Evolutionary conservation across 1,139 yeast genomes (phyloP).

Genomic region (Nakaseomyces delphensis): DNA sequence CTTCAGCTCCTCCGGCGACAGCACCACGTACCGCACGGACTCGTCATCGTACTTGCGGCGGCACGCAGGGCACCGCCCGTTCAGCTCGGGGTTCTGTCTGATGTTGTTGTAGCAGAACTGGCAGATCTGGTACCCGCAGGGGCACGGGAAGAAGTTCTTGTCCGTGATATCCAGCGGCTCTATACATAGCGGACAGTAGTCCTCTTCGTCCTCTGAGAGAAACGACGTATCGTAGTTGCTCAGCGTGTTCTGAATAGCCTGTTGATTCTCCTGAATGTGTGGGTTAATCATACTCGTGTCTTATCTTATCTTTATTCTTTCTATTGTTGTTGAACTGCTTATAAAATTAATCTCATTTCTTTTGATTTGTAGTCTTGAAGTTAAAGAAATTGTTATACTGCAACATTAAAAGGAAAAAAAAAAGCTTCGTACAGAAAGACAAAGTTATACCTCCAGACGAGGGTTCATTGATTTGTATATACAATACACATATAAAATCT

Average conservation of each 20-base stretch:
- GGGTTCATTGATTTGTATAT: too few relatives aligned
- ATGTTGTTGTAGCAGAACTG: slow-evolving; percentile 97
- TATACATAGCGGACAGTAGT: slow-evolving; percentile 75
- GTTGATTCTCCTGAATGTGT: slow-evolving; percentile 24
- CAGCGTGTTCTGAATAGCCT: slow-evolving; percentile 25
- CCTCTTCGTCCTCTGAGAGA: slow-evolving; percentile 32
- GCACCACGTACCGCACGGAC: slow-evolving; percentile 73
- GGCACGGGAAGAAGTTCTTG: slow-evolving; percentile 95
- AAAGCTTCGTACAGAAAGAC: too few relatives aligned
- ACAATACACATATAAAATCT: too few relatives aligned
- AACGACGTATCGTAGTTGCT: slow-evolving; percentile 30
- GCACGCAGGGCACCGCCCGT: slow-evolving; percentile 97
- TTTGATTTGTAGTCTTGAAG: too few relatives aligned
- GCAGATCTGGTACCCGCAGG: slow-evolving; percentile 97
- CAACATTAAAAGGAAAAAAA: too few relatives aligned
- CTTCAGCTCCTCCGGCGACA: slow-evolving; percentile 78
- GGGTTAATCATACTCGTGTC: slow-evolving; percentile 23
- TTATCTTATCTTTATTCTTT: neutral
- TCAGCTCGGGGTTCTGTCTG: slow-evolving; percentile 86
- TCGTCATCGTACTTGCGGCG: slow-evolving; percentile 91
- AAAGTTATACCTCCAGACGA: too few relatives aligned
- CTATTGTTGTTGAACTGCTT: neutral
- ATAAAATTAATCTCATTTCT: neutral
- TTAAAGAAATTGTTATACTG: too few relatives aligned
- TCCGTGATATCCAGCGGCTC: slow-evolving; percentile 97